Base-by-base conservation (phyloP, 2,329 filamentous ascomycete species). In the Albophoma yamanashiensis region DNA sequence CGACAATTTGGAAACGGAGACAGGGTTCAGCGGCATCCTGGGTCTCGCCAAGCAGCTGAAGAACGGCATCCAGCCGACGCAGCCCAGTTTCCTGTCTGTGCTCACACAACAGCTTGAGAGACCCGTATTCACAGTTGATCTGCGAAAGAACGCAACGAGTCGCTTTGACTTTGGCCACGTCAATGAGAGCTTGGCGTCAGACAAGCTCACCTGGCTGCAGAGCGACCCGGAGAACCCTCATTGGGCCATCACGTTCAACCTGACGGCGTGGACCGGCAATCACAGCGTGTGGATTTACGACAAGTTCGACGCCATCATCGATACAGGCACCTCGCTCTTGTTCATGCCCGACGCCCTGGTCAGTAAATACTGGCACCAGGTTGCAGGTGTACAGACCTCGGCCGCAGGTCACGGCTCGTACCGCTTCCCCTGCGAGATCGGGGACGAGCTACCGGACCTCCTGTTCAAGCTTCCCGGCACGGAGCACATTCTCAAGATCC, bases 311-410 rank as follows among this genome's bases (percentile, higher is more conserved):
- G 81, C 85, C 55, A 86, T 88, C 59, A 78, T 83, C 36, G 88
- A 91, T 71, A 90, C 88, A 3, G 87, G 87, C 31, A 88, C 86
- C 4, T 85, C 86, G 1, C 76, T 90, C 58, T 76, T 90, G 68
- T 80, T 89, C 57, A 74, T 87, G 34, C 80, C 82, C 38, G 74
- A 79, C 20, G 73, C 77, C 11, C 74, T 88, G n/a, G 82, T 81
- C 2, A 68, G 77, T 36, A 76, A 77, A 40, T 91, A 89, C 74
- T 90, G 86, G 73, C 69, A 69, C 38, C 70, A 77, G 56, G 81
- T 89, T 1, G 69, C 79, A 0, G 78, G 60, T 55, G 76, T 80
- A n/a, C 38, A 59, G 31, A 70, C 36, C 69, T 76, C 57, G 81
- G 89, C 3, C 67, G 77, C 0, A 76, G 80, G 89, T 1, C 69